Conservation (phyloP, 225 moss, liverwort and hornwort genomes). For the Antitrichia curtipendula region DNA sequence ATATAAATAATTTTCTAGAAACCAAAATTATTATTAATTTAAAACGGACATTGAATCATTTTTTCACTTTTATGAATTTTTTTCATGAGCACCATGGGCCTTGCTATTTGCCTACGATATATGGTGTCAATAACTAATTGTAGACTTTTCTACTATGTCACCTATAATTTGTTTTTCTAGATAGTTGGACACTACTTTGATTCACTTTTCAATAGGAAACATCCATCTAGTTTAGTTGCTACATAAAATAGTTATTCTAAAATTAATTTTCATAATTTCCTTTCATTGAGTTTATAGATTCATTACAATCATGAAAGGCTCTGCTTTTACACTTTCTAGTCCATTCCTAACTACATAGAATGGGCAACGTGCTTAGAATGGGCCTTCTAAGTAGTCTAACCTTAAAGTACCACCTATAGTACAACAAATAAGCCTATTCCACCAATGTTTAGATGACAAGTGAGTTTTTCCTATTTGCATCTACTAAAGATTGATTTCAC, state of each 20-base stretch:
- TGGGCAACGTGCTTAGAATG: background rate
- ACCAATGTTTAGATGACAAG: background rate
- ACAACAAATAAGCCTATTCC: background rate
- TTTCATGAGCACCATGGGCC: no score
- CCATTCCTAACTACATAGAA: background rate
- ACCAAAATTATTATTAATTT: no score
- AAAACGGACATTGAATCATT: no score
- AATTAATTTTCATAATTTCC: background rate
- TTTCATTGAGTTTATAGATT: background rate
- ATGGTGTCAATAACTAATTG: no score
- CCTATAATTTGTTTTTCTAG: no score
- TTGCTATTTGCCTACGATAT: no score
- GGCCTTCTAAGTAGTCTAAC: background rate
- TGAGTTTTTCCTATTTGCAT: background rate
- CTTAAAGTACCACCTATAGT: background rate
- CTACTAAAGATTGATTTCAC: background rate
- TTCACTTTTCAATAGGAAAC: background rate
- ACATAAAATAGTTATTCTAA: background rate
- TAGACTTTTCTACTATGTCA: no score
- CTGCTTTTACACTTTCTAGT: background rate
- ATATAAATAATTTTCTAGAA: no score
- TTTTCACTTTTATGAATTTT: no score
- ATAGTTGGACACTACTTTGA: no score
- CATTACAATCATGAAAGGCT: background rate
- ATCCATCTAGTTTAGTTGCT: background rate